phyloP scores from a whole-genome alignment of 345 rosid genomes.

The Sisymbrium irio region DNA sequence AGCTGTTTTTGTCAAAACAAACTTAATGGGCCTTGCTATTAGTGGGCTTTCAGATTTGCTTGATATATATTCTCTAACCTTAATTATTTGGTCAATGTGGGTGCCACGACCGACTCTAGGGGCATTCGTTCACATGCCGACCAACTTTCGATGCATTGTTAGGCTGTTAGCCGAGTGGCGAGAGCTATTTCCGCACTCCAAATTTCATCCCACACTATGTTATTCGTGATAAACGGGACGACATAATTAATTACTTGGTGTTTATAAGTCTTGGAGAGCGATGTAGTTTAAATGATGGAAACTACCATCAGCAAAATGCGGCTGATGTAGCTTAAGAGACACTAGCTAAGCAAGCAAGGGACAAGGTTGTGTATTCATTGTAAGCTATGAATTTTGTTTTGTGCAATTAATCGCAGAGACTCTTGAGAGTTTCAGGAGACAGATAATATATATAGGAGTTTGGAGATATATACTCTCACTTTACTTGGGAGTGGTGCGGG shows the following conservation, averaged over 20 bases:
- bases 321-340: slow-evolving; percentile 1
- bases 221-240: too few species aligned
- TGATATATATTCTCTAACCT: neutral
- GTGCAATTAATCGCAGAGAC: neutral
- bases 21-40: neutral
- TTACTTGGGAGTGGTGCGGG: slow-evolving; percentile 33
- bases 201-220: too few species aligned
- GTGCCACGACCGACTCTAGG: too few species aligned
- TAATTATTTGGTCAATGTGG: neutral
- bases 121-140: too few species aligned
- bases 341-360: neutral
- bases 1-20: neutral
- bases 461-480: slow-evolving; percentile 1
- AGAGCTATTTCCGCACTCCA: too few species aligned
- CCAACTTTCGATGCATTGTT: too few species aligned
- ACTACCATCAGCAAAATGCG: neutral
- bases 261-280: too few species aligned
- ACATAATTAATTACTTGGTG: too few species aligned
- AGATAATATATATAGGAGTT: neutral
- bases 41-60: slow-evolving; percentile 14
- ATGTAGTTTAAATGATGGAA: neutral
- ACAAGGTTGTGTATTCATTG: neutral
- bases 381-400: neutral
- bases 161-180: too few species aligned
- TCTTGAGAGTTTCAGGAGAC: neutral